These are phyloP conservation scores for Apiospora hydei DNA, from an alignment of 2,329 filamentous ascomycete species.

Conservation along the genomic window DNA sequence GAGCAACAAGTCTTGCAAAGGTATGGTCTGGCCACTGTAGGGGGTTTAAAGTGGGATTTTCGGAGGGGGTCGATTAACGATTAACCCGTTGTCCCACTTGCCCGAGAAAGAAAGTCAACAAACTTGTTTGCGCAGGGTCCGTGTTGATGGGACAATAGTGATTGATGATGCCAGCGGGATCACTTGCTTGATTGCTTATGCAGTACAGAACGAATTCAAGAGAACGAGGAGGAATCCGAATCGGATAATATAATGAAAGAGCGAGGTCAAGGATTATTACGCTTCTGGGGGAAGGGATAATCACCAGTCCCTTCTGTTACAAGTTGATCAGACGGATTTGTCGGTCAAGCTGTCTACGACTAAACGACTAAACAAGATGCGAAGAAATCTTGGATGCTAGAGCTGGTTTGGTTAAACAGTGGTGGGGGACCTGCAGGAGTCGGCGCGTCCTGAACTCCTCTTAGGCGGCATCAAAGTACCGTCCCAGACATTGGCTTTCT, in stretches of 20 bases:
- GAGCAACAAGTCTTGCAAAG: not conserved
- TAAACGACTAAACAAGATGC: not conserved
- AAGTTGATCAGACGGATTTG: constrained; percentile 16
- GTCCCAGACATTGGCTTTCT: not conserved
- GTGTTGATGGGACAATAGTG: constrained; percentile 15
- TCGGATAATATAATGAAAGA: not conserved
- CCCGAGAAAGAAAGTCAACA: constrained; percentile 19
- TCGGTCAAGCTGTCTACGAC: constrained; percentile 8
- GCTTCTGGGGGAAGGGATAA: not conserved
- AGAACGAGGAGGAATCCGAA: not conserved
- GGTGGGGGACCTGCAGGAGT: constrained; percentile 15
- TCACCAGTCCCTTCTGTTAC: not conserved
- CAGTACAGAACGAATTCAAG: not conserved
- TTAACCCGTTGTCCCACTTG: constrained; percentile 12
- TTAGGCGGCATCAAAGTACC: not conserved
- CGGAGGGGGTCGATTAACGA: constrained; percentile 10
- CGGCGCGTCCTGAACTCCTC: not conserved
- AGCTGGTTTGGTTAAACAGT: constrained; percentile 10
- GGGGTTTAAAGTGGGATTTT: constrained; percentile 22
- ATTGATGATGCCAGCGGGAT: not conserved
- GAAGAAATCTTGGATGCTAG: not conserved
- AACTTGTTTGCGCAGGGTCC: constrained; percentile 1
- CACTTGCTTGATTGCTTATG: not conserved
- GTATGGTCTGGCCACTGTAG: constrained; percentile 15
- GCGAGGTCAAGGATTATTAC: not conserved